Evolutionary conservation across 208 protist species (phyloP).

Genomic region (Wallacemonas sp.): DNA sequence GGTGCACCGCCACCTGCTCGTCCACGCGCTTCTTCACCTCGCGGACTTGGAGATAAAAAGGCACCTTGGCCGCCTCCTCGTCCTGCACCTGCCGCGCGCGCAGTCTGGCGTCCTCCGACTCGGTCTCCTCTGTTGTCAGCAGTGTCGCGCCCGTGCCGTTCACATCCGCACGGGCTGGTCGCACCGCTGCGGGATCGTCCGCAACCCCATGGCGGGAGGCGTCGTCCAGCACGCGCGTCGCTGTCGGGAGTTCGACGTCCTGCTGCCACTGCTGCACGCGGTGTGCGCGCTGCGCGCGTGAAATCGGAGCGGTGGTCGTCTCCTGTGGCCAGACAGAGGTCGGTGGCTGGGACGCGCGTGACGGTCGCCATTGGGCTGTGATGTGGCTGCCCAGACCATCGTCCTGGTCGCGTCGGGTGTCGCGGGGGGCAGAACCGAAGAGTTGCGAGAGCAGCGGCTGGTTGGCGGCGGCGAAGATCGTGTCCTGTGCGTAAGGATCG

Average conservation of each 20-base stretch:
- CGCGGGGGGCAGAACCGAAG: constrained; percentile 17
- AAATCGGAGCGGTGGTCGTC: too few species aligned
- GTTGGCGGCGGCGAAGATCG: constrained; percentile 35
- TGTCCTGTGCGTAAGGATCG: constrained; percentile 35
- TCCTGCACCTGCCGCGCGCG: not conserved
- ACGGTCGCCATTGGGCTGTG: not conserved
- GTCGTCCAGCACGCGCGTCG: not conserved
- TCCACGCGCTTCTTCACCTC: constrained; percentile 58
- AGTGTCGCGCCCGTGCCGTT: not conserved
- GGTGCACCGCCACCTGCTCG: constrained; percentile 72
- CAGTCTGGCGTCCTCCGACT: not conserved
- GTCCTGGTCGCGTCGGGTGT: not conserved
- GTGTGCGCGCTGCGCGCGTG: not conserved
- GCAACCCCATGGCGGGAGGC: too few species aligned
- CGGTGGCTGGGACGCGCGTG: too few species aligned
- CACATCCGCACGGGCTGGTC: not conserved
- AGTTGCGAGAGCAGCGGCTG: constrained; percentile 34
- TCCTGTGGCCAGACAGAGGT: too few species aligned
- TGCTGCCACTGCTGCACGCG: constrained; percentile 11
- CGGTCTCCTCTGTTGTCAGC: too few species aligned
- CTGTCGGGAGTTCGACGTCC: constrained; percentile 5
- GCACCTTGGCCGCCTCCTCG: constrained; percentile 22
- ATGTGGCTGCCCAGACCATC: constrained; percentile 7
- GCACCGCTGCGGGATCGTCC: too few species aligned
- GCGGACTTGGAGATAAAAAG: constrained; percentile 38